Evolutionary conservation across 805 yeast genomes (phyloP).

Genomic region (Martiniozyma abietophila): DNA sequence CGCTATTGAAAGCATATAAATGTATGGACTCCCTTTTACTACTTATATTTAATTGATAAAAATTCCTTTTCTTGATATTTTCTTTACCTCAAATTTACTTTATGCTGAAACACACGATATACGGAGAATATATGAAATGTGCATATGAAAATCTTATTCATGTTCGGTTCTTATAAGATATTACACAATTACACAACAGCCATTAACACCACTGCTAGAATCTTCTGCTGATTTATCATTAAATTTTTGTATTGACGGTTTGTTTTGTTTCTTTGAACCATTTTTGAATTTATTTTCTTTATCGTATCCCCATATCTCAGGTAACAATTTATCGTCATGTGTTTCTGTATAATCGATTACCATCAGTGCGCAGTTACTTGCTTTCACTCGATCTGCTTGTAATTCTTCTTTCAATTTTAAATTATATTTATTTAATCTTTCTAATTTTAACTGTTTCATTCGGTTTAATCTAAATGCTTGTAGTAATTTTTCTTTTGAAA

Average conservation of each 20-base stretch:
- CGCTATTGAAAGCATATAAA: not conserved
- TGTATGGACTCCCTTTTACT: too few relatives aligned
- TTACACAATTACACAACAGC: slow-evolving; percentile 25
- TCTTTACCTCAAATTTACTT: too few relatives aligned
- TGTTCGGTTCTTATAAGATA: too few relatives aligned
- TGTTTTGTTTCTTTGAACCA: slow-evolving; percentile 22
- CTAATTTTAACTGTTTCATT: slow-evolving; percentile 41
- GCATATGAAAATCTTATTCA: too few relatives aligned
- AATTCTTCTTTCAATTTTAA: slow-evolving; percentile 42
- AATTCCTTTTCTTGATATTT: too few relatives aligned
- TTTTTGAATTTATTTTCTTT: slow-evolving; percentile 5
- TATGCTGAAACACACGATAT: too few relatives aligned
- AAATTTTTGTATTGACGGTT: too few relatives aligned
- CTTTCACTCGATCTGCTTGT: slow-evolving; percentile 48
- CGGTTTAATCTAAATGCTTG: slow-evolving; percentile 35
- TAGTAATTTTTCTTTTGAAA: slow-evolving; percentile 9
- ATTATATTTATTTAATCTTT: slow-evolving; percentile 51
- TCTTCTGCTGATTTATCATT: slow-evolving; percentile 24
- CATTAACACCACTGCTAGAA: slow-evolving; percentile 4
- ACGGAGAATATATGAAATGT: too few relatives aligned
- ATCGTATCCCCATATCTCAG: slow-evolving; percentile 31
- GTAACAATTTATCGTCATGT: slow-evolving; percentile 39
- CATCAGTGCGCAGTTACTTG: slow-evolving; percentile 49
- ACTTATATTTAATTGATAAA: too few relatives aligned
- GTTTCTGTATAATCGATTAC: slow-evolving; percentile 35